These are phyloP conservation scores for Yarrowia bubula DNA, from an alignment of 805 yeast species.

Conservation along the genomic window DNA sequence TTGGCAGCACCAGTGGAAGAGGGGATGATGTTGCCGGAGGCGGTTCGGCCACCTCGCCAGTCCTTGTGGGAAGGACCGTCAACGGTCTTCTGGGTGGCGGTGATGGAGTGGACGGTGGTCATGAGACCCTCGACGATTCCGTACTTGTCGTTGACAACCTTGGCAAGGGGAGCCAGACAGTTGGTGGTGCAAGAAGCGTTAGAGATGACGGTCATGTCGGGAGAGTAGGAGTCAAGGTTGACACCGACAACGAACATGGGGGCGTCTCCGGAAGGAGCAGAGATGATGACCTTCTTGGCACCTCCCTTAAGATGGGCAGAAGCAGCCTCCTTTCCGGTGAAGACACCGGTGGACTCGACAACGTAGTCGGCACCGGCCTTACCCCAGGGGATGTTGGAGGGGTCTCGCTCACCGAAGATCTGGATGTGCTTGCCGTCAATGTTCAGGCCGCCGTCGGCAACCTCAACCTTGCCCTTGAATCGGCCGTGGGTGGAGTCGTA, in stretches of 20 bases:
- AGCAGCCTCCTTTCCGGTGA: conserved; percentile 79
- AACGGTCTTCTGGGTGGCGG: conserved; percentile 94
- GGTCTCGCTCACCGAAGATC: conserved; percentile 80
- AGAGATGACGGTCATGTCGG: conserved; percentile 74
- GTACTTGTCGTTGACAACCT: conserved; percentile 79
- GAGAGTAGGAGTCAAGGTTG: conserved; percentile 73
- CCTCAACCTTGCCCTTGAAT: conserved; percentile 61
- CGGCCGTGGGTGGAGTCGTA: conserved; percentile 92
- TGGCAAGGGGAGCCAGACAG: conserved; percentile 93
- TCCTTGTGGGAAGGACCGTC: conserved; percentile 97
- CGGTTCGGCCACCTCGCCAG: conserved; percentile 99
- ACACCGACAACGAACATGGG: conserved; percentile 96
- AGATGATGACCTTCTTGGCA: conserved; percentile 92
- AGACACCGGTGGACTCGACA: conserved; percentile 92
- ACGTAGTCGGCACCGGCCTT: conserved; percentile 76
- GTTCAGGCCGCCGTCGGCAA: conserved; percentile 57
- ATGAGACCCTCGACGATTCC: conserved; percentile 90
- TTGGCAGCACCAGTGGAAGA: conserved; percentile 97
- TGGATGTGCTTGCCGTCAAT: conserved; percentile 66
- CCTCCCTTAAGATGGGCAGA: conserved; percentile 83
- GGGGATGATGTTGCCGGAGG: conserved; percentile 86
- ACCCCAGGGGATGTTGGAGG: conserved; percentile 87
- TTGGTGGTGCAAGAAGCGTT: conserved; percentile 96
- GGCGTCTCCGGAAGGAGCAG: conserved; percentile 91
- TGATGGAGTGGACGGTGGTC: conserved; percentile 95